Evolutionary conservation across 2,329 filamentous ascomycete species (phyloP), one percentile per base, ranked within the genome.

Genomic region (Hymenoscyphus fraxineus): DNA sequence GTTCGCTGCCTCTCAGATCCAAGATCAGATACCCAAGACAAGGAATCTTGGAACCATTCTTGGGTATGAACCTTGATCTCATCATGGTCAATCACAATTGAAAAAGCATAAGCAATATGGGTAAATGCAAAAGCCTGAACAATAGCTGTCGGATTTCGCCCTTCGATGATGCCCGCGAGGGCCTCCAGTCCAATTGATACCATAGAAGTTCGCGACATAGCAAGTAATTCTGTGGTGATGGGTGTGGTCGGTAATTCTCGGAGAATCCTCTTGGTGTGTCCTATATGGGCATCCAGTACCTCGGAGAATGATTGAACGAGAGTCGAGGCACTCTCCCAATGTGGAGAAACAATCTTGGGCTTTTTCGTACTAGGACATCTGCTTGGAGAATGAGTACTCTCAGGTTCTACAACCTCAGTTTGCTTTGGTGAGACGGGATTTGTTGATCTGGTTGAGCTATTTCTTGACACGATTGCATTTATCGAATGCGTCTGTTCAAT

Each of bases 81-180:
- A 19, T 70, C 65, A 31, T 67, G 59, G 22, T 72, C 65, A 5
- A 68, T 62, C 6, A 67, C 66, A 47, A 72, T 68, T 2, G 67
- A 66, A 16, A 68, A 61, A 10, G 71, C 70, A 56, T 68, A 73
- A 22, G 70, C 70, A 7, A 73, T 62, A 66, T 73, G 70, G 13
- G 70, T 71, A 27, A 72, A 72, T 3, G 70, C 68, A 60, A 72
- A 73, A 13, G 70, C 62, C 55, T 70, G 66, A 12, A 72, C 64
- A 22, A 71, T 67, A 10, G 70, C 66, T 12, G 68, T 70, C 40
- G 71, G 71, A 39, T 68, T 67, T 38, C 70, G 64, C n/a, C 68
- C 69, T 60, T 71, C 69, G 12, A 73, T 66, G 35, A 72, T 67
- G 0, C 66, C 68, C 27, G 65, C 65, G 10, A 73, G 58, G 4